Evolutionary conservation across 768 basidiomycete genomes (phyloP), one percentile per base, ranked within the genome.

Genomic region (Favolaschia claudopus): DNA sequence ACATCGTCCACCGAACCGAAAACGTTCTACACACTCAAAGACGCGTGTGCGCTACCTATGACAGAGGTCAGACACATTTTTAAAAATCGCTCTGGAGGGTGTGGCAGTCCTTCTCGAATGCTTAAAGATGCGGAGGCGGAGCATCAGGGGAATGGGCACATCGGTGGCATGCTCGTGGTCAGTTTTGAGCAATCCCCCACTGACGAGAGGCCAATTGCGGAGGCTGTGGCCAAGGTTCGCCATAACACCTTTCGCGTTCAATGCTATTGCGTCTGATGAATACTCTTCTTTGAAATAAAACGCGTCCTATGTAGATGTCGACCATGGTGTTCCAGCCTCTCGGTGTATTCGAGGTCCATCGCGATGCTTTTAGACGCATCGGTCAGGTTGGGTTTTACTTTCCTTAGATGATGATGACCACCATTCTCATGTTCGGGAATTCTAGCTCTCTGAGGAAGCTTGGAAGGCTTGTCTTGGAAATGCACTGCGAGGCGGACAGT

Each of bases 381-480:
- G 56, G 56, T 15, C 48, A 44, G 42, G 48, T 57, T 31, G 15
- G 55, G 22, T 39, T 37, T 4, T 42, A 20, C 29, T 19, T 20
- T 9, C 25, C 38, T 28, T 15, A 5, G 7, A 17, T 5, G 17
- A 4, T 7, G 19, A 22, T 5, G 32, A 2, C 13, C 24, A 33
- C 47, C 44, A 55, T 8, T 25, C 9, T 1, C 4, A 20, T 36
- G 38, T 39, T 39, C n/a, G 6, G 6, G 7, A n/a, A 15, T 39
- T 39, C 22, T 39, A 13, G 56, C 27, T 58, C 25, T 43, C 42
- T 12, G 56, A 58, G 24, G 2, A 25, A 25, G 1, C 51, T 4
- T 58, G 56, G 56, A 58, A 51, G 34, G 33, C 56, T 22, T 58
- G 48, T n/a, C 48, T 58, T 22, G 25, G 1, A 5, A 58, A 51